Base-by-base conservation (phyloP, 306 rosid genomes). In the Sicyos edulis region DNA sequence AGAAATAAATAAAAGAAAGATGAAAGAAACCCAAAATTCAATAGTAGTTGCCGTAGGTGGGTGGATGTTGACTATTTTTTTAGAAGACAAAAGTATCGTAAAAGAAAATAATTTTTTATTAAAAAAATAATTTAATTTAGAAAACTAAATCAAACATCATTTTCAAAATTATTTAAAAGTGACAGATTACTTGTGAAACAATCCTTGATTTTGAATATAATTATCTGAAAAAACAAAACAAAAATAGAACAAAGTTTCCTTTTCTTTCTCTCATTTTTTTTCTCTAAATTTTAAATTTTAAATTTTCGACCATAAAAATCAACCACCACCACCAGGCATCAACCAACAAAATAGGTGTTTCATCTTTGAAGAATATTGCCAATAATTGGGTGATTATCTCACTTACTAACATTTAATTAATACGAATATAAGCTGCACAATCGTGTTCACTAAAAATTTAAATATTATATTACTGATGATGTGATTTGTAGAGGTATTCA, bases 361-460 rank as follows among this genome's bases (percentile, higher is more conserved):
- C n/a, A 10, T 12, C 8, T 37, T 21, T 45, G 37, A 26, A 14
- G 45, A 32, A 34, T 61, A 26, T 61, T 29, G 67, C 29, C 45
- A 60, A 60, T 29, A 44, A 60, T 60, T 60, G 32, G 37, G 20
- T 62, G 69, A 62, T 62, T 62, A 34, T 61, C 20, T 62, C 21
- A 62, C 17, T 57, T 16, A 21, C 62, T 57, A 57, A 21, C 62
- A 57, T 57, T 57, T 54, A 20, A 57, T 21, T 10, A 21, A 26
- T 26, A 3, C 1, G 1, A 3, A 3, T 26, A 3, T 26, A 3
- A 26, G 1, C 3, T 26, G 32, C 3, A 26, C n/a, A n/a, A n/a
- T n/a, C n/a, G n/a, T 1, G 32, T 1, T 1, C 3, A 1, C 1
- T 26, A 26, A 26, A 26, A 26, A 26, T 26, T 3, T 26, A 3